Base-by-base conservation (phyloP, 2,329 filamentous ascomycete genomes). In the Sarocladium kiliense region DNA sequence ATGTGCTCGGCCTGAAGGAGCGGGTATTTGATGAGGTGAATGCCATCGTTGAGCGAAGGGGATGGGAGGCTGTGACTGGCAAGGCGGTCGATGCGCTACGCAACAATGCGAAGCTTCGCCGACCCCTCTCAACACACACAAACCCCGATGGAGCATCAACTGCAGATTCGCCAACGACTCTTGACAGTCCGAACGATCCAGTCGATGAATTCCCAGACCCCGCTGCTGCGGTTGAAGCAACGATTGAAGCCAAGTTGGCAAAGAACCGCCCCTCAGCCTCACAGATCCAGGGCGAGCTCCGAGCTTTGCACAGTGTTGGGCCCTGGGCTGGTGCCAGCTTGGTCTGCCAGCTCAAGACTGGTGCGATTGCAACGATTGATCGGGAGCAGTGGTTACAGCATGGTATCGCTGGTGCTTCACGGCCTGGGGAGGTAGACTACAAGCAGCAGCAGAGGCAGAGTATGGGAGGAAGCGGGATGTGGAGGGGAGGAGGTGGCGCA, bases 31-130 rank as follows among this genome's bases (percentile, higher is more conserved):
- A 87, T 56, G 92, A 97, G 63, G 72, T 97, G 1, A 78, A 80
- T 3, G 71, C 74, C 1, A 73, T 96, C 1, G 78, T 94, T 4
- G 75, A 84, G 16, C 74, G 78, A 44, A 77, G 85, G 58, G 89
- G 90, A 6, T 97, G 93, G 91, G 85, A 89, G 61, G 77, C 82
- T 0, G 84, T 96, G 1, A 78, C 80, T 42, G 91, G 87, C 34
- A 88, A 87, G 61, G 86, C 80, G 1, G 80, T 84, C 3, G 84
- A 82, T 11, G 74, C 80, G 56, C 67, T 81, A 32, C 75, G 72
- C 55, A 66, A 66, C 12, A 81, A 79, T 57, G 60, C 70, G 0
- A 77, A 75, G 56, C 65, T 78, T 26, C 61, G 63, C 41, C 70
- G 70, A 34, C 54, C 42, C 19, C 25, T 51, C 39, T 21, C 50